Conservation (phyloP, 805 yeast genomes). For the Metschnikowia similis region DNA sequence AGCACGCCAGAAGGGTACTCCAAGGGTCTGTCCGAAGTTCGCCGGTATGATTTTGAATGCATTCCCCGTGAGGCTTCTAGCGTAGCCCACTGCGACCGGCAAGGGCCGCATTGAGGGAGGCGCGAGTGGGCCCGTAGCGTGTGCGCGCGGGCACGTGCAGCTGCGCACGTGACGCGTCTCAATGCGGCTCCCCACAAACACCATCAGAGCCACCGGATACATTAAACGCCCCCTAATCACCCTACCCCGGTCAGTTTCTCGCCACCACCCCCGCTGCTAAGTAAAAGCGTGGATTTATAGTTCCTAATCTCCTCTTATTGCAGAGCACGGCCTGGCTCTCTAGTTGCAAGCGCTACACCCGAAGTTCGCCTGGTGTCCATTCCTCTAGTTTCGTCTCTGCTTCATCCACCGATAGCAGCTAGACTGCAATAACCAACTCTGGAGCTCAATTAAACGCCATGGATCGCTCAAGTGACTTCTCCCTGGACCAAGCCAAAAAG, state of each 20-base stretch:
- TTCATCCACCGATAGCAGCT: not conserved
- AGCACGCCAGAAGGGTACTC: slow-evolving; percentile 6
- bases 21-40: no score
- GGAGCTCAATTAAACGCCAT: not conserved
- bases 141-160: not conserved
- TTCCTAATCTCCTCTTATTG: not conserved
- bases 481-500: not conserved
- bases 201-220: not conserved
- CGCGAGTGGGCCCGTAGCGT: no score
- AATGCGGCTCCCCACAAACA: slow-evolving; percentile 3
- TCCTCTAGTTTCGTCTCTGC: not conserved
- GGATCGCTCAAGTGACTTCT: slow-evolving; percentile 2
- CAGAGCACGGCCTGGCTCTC: not conserved
- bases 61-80: no score
- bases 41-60: no score
- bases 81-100: no score
- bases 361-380: not conserved
- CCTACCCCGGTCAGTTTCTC: not conserved
- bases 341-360: not conserved
- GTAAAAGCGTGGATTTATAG: not conserved
- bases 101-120: no score
- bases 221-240: slow-evolving; percentile 1
- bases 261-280: not conserved
- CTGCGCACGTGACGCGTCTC: not conserved
- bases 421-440: not conserved